Percentiles rank a stretch among this genome's conserved stretches.
These are phyloP conservation scores for Blastosporella zonata DNA, from an alignment of 1,284 basidiomycete species.

Conservation along the genomic window DNA sequence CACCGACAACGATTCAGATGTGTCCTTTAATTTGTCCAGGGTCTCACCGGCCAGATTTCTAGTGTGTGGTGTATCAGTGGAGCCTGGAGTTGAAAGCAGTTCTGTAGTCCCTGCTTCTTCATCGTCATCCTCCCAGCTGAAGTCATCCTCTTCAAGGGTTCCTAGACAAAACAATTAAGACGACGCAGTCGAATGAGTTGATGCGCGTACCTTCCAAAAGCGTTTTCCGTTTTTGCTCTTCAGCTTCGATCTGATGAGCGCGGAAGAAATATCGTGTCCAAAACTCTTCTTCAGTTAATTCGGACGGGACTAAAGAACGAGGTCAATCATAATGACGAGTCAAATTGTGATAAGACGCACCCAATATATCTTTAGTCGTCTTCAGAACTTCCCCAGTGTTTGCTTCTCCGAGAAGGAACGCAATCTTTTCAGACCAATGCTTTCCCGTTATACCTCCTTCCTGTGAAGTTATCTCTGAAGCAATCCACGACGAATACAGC, in stretches of 20 bases:
- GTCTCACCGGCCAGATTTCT: constrained; percentile 1
- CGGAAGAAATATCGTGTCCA: constrained; percentile 95
- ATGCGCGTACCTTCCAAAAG: constrained; percentile 68
- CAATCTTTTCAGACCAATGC: constrained; percentile 52
- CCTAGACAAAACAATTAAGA: constrained; percentile 33
- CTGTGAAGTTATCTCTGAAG: constrained; percentile 45
- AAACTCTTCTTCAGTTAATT: constrained; percentile 69
- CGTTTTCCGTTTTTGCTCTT: constrained; percentile 80
- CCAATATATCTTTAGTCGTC: constrained; percentile 55
- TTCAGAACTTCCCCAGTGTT: constrained; percentile 58
- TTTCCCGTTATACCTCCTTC: constrained; percentile 57
- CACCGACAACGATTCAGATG: background rate
- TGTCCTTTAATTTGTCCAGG: background rate
- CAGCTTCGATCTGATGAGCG: constrained; percentile 78
- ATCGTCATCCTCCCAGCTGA: constrained; percentile 81
- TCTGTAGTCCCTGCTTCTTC: constrained; percentile 36
- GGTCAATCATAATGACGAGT: constrained; percentile 5
- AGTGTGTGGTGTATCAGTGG: background rate
- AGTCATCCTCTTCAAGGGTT: constrained; percentile 69
- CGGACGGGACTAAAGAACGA: constrained; percentile 59
- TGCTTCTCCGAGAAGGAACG: constrained; percentile 46
- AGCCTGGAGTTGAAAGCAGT: constrained; percentile 21
- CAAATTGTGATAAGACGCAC: constrained; percentile 38
- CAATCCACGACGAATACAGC: constrained; percentile 62
- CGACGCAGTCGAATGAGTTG: background rate